Evolutionary conservation across 805 yeast genomes (phyloP), one percentile per base, ranked within the genome.

Genomic region (Metschnikowia sp.): DNA sequence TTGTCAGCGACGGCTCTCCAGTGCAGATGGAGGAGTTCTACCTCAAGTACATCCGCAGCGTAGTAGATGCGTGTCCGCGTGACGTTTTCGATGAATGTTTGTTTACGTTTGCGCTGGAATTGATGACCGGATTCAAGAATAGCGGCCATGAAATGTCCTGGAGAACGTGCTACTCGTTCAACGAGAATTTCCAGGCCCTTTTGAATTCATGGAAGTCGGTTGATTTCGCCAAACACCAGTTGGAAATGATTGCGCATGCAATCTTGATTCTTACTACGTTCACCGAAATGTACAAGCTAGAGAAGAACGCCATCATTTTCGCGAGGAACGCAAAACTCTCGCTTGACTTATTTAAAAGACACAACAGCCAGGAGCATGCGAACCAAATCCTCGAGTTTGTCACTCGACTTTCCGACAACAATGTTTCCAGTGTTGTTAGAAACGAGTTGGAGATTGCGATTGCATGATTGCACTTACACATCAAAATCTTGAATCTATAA

Each of bases 151-250:
- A 65, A 62, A 60, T 69, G 42, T 77, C 88, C 1, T 86, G 92
- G 92, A 75, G 85, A 54, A 72, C 84, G 2, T 80, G 81, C 53
- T 49, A 75, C 1, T 71, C 74, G 1, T 65, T 68, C 15, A 74
- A 70, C 52, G 82, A 78, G 42, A 66, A 70, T 9, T 62, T 78
- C 28, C 58, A 47, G 7, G 45, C 13, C 2, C 19, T 51, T 3
- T 37, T 53, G 32, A 42, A 39, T 8, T 37, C 39, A 10, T 46
- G 45, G 48, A 42, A 35, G 8, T 38, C 32, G 4, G 18, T 26
- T 8, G 32, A 44, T 3, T 26, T 44, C 7, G 26, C 11, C 2
- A 13, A 45, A 10, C 10, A 10, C 4, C 43, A 54, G 15, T n/a
- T 44, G 11, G 32, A 10, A 18, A 2, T 4, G 42, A 55, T 31